Conservation (phyloP, 2,329 filamentous ascomycete species). For the Microcera coccophila region DNA sequence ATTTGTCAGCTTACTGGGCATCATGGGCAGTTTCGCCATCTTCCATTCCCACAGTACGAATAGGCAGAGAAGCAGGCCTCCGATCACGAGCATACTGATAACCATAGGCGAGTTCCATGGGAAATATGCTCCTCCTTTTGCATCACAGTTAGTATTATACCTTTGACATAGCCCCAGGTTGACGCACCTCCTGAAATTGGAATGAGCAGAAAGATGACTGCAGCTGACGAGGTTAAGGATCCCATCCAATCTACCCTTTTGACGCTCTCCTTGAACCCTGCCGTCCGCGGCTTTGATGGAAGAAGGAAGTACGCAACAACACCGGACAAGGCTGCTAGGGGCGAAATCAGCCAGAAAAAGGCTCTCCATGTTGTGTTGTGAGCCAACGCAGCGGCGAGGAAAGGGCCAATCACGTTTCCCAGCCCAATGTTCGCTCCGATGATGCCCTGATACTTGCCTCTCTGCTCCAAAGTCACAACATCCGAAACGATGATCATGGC, state of each 20-base stretch:
- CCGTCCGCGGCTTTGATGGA: constrained; percentile 48
- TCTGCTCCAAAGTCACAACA: constrained; percentile 54
- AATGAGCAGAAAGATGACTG: constrained; percentile 58
- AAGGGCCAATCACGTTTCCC: constrained; percentile 42
- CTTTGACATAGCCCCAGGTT: background rate
- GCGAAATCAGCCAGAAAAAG: constrained; percentile 47
- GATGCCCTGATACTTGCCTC: constrained; percentile 53
- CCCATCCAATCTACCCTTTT: constrained; percentile 58
- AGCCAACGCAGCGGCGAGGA: constrained; percentile 40
- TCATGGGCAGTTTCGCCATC: constrained; percentile 68
- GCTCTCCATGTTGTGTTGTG: constrained; percentile 38
- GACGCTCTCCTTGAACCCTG: constrained; percentile 44
- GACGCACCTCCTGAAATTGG: constrained; percentile 54
- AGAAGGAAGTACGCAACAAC: constrained; percentile 45
- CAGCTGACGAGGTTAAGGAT: constrained; percentile 50
- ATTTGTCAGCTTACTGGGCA: constrained; percentile 45
- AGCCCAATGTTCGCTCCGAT: constrained; percentile 38
- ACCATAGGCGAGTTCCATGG: constrained; percentile 65
- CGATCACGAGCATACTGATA: constrained; percentile 69
- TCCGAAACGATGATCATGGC: constrained; percentile 61
- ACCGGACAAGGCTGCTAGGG: constrained; percentile 44
- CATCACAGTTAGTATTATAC: background rate
- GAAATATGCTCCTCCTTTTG: constrained; percentile 24
- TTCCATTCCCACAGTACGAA: constrained; percentile 70
- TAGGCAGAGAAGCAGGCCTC: constrained; percentile 52